Conservation (phyloP, 495 filamentous ascomycete species). For the Lophiostoma macrostomum region DNA sequence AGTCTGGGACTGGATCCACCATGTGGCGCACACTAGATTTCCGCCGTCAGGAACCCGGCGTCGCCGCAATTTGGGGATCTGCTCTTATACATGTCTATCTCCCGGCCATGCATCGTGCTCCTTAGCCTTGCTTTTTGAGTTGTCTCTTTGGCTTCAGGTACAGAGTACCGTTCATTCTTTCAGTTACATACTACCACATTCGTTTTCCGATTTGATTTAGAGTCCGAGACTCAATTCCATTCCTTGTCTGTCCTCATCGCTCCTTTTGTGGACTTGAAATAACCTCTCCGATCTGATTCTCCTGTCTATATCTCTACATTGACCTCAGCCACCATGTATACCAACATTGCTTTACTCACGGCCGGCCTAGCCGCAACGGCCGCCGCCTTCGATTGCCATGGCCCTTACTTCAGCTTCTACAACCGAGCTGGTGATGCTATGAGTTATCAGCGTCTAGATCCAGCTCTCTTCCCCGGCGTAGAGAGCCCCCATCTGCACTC, state of each 20-base stretch:
- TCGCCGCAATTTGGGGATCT: not conserved
- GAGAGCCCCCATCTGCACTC: conserved; percentile 32
- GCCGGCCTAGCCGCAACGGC: conserved; percentile 24
- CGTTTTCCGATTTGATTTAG: not conserved
- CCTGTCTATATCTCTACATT: not conserved
- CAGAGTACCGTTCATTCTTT: conserved; percentile 28
- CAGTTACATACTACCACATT: not conserved
- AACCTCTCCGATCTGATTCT: not conserved
- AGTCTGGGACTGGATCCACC: not conserved
- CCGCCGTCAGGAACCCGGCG: not conserved
- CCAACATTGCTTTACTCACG: conserved; percentile 12
- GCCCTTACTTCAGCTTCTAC: conserved; percentile 33
- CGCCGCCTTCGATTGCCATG: conserved; percentile 27
- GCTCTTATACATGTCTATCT: not conserved
- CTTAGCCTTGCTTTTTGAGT: conserved; percentile 22
- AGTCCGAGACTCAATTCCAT: conserved; percentile 30
- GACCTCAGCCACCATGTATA: conserved; percentile 17
- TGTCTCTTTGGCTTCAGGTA: conserved; percentile 30
- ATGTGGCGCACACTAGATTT: not conserved
- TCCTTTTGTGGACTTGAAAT: conserved; percentile 10
- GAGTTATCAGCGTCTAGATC: conserved; percentile 31
- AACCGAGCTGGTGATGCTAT: conserved; percentile 23
- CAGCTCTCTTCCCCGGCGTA: conserved; percentile 22
- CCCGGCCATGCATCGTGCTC: not conserved
- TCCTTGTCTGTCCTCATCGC: conserved; percentile 7